A percentile compares a stretch with the other conserved stretches of the same genome.
These are phyloP conservation scores for Nannochloropsis gaditana DNA, from an alignment of 108 stramenopile species.

Conservation along the genomic window DNA sequence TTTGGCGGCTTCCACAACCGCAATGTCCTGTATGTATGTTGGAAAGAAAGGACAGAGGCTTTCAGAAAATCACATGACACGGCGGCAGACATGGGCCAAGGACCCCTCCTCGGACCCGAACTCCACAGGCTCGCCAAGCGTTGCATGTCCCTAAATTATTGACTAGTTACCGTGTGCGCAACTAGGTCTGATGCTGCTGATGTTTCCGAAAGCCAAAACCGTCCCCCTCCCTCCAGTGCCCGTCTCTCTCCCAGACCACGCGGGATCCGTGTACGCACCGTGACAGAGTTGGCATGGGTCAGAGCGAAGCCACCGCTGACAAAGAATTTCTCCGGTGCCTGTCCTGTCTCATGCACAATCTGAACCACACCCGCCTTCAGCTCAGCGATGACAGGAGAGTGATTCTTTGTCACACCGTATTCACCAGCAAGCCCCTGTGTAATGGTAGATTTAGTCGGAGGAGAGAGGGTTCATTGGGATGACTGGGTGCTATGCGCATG, in stretches of 20 bases:
- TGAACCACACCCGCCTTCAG: constrained; percentile 90
- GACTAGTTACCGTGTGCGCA: too few species aligned
- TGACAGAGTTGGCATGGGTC: constrained; percentile 78
- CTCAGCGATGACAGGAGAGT: constrained; percentile 91
- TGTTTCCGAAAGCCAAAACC: neutral
- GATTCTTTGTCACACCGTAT: constrained; percentile 88
- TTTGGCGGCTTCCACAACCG: constrained; percentile 90
- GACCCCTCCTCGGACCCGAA: neutral
- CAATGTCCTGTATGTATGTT: constrained; percentile 64
- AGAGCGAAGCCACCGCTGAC: constrained; percentile 89
- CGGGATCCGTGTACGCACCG: constrained; percentile 61
- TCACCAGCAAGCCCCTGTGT: constrained; percentile 81
- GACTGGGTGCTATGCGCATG: too few species aligned
- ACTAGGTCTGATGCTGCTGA: neutral
- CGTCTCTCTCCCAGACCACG: neutral
- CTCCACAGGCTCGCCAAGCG: neutral
- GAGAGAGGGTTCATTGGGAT: too few species aligned
- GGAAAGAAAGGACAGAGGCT: too few species aligned
- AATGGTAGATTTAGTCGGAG: too few species aligned
- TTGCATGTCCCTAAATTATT: too few species aligned
- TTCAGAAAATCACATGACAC: too few species aligned
- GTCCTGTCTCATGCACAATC: constrained; percentile 70
- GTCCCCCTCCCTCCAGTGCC: neutral
- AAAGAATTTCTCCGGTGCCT: constrained; percentile 89
- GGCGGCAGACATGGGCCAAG: neutral